These are phyloP conservation scores for Silybum marianum DNA, from an alignment of 129 eudicot genomes.

Conservation along the genomic window DNA sequence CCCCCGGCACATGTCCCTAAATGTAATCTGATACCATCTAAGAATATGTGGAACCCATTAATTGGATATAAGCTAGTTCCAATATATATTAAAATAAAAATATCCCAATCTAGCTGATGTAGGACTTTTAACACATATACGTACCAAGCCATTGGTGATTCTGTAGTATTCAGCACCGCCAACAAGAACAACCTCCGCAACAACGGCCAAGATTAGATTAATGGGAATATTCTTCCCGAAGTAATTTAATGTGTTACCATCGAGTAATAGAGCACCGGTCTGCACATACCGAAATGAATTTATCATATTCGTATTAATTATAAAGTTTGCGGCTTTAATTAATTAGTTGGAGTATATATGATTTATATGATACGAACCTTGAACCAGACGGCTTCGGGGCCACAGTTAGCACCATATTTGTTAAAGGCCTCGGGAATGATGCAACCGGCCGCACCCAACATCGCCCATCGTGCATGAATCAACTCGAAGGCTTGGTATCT, in stretches of 20 bases:
- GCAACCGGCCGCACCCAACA: conserved; percentile 98
- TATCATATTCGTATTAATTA: too few relatives aligned
- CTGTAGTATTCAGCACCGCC: conserved; percentile 99
- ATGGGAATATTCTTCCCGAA: conserved; percentile 98
- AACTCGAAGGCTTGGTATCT: conserved; percentile 90
- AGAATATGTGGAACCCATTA: too few relatives aligned
- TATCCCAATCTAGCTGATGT: background rate
- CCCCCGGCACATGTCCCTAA: too few relatives aligned
- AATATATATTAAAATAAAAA: background rate
- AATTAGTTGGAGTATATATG: background rate
- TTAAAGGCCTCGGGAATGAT: conserved; percentile 96
- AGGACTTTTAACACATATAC: background rate
- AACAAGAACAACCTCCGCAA: conserved; percentile 92
- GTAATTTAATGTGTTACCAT: conserved; percentile 94
- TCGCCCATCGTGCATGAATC: conserved; percentile 96
- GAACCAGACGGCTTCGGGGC: conserved; percentile 99
- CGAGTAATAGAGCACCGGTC: conserved; percentile 96
- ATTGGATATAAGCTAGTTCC: background rate
- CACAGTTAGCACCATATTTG: conserved; percentile 93
- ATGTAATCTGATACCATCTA: too few relatives aligned
- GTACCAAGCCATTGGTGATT: conserved; percentile 91
- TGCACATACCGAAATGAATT: conserved; percentile 25
- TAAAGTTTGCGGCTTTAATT: background rate
- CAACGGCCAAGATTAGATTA: conserved; percentile 72
- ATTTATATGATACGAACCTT: conserved; percentile 47